Evolutionary conservation across 2,329 filamentous ascomycete genomes (phyloP).

Genomic region (Parascedosporium putredinis): DNA sequence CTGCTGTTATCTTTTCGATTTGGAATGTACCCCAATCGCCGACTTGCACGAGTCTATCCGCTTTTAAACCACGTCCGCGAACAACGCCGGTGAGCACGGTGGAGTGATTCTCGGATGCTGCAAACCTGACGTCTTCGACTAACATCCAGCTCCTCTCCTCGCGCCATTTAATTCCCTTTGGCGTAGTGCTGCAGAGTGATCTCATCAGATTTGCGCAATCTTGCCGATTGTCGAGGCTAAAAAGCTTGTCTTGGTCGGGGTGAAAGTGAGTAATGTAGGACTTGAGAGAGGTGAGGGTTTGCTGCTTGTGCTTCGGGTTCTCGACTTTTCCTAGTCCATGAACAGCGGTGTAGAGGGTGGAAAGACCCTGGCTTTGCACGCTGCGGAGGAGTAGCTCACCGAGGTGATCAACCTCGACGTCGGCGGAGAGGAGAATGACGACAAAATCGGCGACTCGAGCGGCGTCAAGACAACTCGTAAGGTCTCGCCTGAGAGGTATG

Average conservation of each 20-base stretch:
- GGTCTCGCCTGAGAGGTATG: constrained; percentile 60
- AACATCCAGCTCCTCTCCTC: constrained; percentile 95
- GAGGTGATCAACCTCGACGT: constrained; percentile 71
- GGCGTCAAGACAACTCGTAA: constrained; percentile 72
- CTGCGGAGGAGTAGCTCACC: constrained; percentile 79
- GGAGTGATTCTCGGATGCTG: constrained; percentile 45
- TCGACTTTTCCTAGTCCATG: constrained; percentile 71
- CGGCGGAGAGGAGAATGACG: constrained; percentile 70
- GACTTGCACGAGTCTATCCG: constrained; percentile 80
- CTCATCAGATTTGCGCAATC: constrained; percentile 87
- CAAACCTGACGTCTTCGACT: constrained; percentile 70
- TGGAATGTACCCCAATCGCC: constrained; percentile 93
- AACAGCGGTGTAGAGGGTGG: constrained; percentile 79
- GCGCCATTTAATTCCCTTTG: constrained; percentile 91
- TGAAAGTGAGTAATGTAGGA: constrained; percentile 94
- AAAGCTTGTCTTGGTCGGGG: constrained; percentile 81
- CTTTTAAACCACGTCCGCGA: constrained; percentile 76
- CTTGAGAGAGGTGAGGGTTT: constrained; percentile 72
- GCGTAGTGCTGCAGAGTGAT: constrained; percentile 80
- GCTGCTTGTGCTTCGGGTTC: constrained; percentile 64
- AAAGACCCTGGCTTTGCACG: constrained; percentile 88
- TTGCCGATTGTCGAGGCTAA: constrained; percentile 77
- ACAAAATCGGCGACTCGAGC: constrained; percentile 87
- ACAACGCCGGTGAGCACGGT: constrained; percentile 77
- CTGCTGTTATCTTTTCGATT: constrained; percentile 76